phyloP scores from a whole-genome alignment of 805 yeast species.

The Candida ulmi region DNA sequence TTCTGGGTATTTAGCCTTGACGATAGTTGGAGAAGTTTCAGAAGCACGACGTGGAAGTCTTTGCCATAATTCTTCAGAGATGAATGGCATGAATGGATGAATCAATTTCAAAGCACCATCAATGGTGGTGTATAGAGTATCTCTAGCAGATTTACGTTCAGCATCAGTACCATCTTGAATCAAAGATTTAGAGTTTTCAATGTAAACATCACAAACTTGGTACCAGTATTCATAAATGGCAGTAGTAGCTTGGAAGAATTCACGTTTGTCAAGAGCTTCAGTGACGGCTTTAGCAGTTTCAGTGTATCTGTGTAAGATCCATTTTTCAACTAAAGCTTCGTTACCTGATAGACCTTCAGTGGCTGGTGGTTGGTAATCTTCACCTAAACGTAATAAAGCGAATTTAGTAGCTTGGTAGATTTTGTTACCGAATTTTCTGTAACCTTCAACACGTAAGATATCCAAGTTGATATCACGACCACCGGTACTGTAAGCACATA shows the following conservation, averaged over 20 bases:
- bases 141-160: conserved; percentile 86
- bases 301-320: conserved; percentile 88
- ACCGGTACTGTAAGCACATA: conserved; percentile 98
- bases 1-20: conserved; percentile 74
- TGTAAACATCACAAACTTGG: conserved; percentile 94
- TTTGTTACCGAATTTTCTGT: conserved; percentile 99
- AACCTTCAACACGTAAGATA: conserved; percentile 94
- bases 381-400: conserved; percentile 88
- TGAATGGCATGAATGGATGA: conserved; percentile 97
- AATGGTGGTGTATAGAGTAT: conserved; percentile 87
- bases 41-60: conserved; percentile 84
- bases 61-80: conserved; percentile 99
- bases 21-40: conserved; percentile 67
- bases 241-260: conserved; percentile 82
- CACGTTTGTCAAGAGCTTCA: conserved; percentile 71
- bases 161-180: conserved; percentile 85
- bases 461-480: conserved; percentile 97
- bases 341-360: conserved; percentile 59
- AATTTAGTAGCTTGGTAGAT: conserved; percentile 98
- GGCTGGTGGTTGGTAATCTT: conserved; percentile 78
- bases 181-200: conserved; percentile 92
- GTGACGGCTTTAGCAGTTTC: conserved; percentile 60
- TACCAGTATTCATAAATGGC: conserved; percentile 93
- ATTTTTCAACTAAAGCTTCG: conserved; percentile 89
- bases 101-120: conserved; percentile 88